Evolutionary conservation across 2,329 filamentous ascomycete species (phyloP).

Genomic region (Blumeria hordei): DNA sequence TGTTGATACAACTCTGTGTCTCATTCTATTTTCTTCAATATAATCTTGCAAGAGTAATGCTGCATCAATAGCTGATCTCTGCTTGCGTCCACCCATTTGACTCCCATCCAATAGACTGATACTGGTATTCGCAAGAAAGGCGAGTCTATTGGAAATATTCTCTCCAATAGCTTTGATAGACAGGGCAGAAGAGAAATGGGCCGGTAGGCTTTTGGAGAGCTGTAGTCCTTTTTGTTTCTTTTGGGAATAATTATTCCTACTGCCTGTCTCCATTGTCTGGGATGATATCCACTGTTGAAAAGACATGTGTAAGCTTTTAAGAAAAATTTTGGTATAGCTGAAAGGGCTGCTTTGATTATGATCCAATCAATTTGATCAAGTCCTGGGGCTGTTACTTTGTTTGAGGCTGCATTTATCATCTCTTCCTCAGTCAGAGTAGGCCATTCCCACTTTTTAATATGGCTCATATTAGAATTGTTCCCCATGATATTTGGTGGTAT

Average conservation of each 20-base stretch:
- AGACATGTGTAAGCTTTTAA: not conserved
- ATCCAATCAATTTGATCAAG: not conserved
- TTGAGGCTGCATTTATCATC: not conserved
- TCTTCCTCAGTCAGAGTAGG: not conserved
- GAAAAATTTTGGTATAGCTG: not conserved
- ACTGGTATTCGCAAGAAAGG: not conserved
- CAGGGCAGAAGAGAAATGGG: not conserved
- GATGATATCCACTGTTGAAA: not conserved
- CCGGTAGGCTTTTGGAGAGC: not conserved
- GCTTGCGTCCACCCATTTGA: constrained; percentile 1
- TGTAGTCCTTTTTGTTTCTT: not conserved
- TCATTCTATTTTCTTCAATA: not conserved
- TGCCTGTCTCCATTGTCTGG: not conserved
- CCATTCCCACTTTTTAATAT: not conserved
- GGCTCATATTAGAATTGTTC: not conserved
- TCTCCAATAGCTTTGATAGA: not conserved
- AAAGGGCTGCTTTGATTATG: not conserved
- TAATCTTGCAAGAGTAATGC: not conserved
- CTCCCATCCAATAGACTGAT: not conserved
- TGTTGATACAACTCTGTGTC: not conserved
- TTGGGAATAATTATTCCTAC: constrained; percentile 1
- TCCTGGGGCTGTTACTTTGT: not conserved
- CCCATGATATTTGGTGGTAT: not conserved
- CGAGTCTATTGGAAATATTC: not conserved
- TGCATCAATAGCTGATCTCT: not conserved